Percentiles rank a stretch among this genome's conserved stretches.
phyloP scores from a whole-genome alignment of 805 yeast species.

The Candida ipomoeae region DNA sequence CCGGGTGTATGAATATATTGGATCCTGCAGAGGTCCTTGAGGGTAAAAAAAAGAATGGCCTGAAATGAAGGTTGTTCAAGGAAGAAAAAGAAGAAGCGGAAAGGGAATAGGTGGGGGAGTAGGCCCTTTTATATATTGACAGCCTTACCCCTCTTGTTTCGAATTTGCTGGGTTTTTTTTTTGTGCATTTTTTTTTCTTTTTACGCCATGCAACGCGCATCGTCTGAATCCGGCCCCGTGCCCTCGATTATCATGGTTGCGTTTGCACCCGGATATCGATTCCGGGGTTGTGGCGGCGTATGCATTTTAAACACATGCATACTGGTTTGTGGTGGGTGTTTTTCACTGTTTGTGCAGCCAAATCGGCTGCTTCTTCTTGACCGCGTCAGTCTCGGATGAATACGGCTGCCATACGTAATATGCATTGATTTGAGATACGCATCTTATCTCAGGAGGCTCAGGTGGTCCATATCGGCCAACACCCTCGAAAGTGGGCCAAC shows the following conservation, averaged over 20 bases:
- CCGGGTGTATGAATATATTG: neutral
- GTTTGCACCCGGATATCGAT: neutral
- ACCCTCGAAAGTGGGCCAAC: neutral
- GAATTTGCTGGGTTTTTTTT: constrained; percentile 3
- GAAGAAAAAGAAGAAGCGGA: neutral
- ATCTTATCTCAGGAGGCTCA: neutral
- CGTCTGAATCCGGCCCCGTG: neutral
- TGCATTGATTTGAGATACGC: constrained; percentile 2
- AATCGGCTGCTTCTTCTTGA: neutral
- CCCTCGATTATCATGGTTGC: neutral
- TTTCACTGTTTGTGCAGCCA: neutral
- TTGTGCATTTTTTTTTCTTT: neutral
- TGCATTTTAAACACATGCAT: neutral
- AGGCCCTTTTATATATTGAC: neutral
- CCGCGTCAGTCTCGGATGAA: constrained; percentile 1
- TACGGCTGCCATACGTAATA: neutral
- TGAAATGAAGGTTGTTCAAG: neutral
- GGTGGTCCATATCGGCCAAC: neutral
- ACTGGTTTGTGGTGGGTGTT: no score
- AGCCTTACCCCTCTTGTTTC: constrained; percentile 3
- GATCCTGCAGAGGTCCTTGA: neutral
- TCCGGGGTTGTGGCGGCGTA: neutral
- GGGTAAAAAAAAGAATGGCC: neutral
- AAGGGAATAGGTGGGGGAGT: neutral
- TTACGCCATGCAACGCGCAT: constrained; percentile 2